Conservation (phyloP, 352 stramenopile genomes). For the Phytopythium mirpurense region DNA sequence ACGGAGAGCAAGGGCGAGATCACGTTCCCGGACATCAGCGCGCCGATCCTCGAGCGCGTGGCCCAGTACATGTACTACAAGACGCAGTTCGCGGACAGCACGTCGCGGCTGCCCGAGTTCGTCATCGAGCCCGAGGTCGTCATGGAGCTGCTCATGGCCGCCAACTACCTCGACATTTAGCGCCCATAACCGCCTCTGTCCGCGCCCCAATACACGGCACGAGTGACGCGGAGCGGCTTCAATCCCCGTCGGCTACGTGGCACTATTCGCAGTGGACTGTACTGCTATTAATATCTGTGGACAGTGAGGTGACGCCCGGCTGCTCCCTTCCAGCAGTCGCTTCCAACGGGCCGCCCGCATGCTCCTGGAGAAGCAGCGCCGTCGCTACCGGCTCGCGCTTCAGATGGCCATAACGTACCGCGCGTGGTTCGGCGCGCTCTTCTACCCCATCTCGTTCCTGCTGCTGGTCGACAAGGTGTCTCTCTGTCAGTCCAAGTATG, state of each 20-base stretch:
- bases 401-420: conserved; percentile 61
- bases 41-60: conserved; percentile 95
- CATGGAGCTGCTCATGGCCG: conserved; percentile 96
- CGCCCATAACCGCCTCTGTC: too few species aligned
- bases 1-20: conserved; percentile 95
- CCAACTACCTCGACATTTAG: conserved; percentile 96
- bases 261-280: neutral
- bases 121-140: conserved; percentile 97
- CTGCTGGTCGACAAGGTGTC: conserved; percentile 60
- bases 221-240: conserved; percentile 9
- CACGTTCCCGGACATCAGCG: conserved; percentile 95
- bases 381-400: conserved; percentile 36
- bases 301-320: too few species aligned
- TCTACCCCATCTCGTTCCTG: conserved; percentile 56
- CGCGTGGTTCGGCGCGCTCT: conserved; percentile 43
- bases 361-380: conserved; percentile 30
- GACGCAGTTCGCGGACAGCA: conserved; percentile 93
- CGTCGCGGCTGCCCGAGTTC: conserved; percentile 95
- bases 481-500: too few species aligned
- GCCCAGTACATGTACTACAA: conserved; percentile 99
- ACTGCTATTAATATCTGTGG: conserved; percentile 7
- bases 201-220: conserved; percentile 4
- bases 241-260: neutral
- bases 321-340: too few species aligned
- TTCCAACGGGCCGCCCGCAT: conserved; percentile 9